Base-by-base conservation (phyloP, 352 stramenopile genomes). In the Phytophthora sp. region DNA sequence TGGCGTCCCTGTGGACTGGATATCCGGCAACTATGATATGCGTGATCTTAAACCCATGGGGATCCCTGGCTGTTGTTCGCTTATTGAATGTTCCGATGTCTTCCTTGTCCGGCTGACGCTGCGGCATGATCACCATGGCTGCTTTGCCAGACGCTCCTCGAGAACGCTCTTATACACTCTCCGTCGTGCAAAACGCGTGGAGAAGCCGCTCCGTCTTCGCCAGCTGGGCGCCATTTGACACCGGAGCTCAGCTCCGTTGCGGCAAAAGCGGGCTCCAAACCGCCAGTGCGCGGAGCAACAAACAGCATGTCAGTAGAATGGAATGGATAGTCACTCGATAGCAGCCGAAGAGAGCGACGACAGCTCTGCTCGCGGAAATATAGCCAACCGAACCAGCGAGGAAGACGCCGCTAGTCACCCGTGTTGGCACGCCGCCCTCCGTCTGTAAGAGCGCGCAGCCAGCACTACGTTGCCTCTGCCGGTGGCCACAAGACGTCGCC, bases 211-310 rank as follows among this genome's bases (percentile, higher is more conserved):
- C 30, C 30, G 20, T 29, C 13, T 24, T 35, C n/a, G 30, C 51
- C 67, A 74, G 61, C 55, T 71, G 67, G 42, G 21, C 24, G 53
- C 21, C 30, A 70, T 46, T 74, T 66, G 53, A 74, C 66, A 70
- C 24, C 16, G 35, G 26, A 39, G 26, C 27, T 35, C 35, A 35
- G 41, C 39, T 47, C 26, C 29, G 26, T 36, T 52, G 27, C 16
- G 45, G 24, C 33, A 50, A 49, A 49, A 49, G 41, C 16, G 7
- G 57, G 27, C 20, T n/a, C 26, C 15, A 20, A 20, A 7, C 20
- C 8, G 6, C 29, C 12, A 50, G 23, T 35, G 20, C 12, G 27
- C 46, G 5, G n/a, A 27, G 33, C 26, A 24, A 42, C 24, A 66
- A 66, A 30, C 31, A 66, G 51, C 27, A n/a, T n/a, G n/a, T n/a